Base-by-base conservation (phyloP, 192 early-diverging fungal genomes). In the Podila minutissima region DNA sequence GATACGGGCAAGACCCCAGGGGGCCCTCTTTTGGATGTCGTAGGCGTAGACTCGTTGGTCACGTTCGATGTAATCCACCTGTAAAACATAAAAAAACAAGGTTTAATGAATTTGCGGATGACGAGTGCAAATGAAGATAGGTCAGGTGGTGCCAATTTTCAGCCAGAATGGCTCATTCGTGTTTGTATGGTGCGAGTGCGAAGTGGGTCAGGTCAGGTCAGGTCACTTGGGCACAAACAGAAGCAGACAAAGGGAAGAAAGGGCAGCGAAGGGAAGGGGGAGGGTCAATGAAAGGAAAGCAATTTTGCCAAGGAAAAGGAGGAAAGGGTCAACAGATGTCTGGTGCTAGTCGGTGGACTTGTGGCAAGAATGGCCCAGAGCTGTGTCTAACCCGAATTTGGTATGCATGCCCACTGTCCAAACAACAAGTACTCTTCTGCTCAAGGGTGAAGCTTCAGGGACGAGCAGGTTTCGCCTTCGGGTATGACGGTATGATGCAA, bases 1-100 rank as follows among this genome's bases (percentile, higher is more conserved):
- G 66, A 95, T 90, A 76, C 95, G 94, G 51, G 92, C 88, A 11
- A 97, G 82, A 35, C 95, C 94, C 96, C 96, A 97, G 17, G 95
- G 95, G 13, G 95, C 94, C 74, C 86, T 77, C 64, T 86, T 82
- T 78, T 97, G 91, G 41, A 84, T 82, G 28, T 89, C 92, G 29
- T 67, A 75, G 10, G 92, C 87, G 84, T 92, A 91, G 28, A 96
- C 94, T 7, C 92, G 67, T 62, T 92, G 90, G 85, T 97, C 95
- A 48, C 86, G 84, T 84, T 97, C 96, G 65, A 97, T 90, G 66
- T 91, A 95, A 29, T 82, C 91, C 22, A 97, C 93, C 79, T 92
- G 83, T 35, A 57, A 26, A 59, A 33, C 48, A 48, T 51, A 61
- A 69, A 69, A 69, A 64, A 24, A 58, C 41, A 46, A 46, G 41